phyloP scores from a whole-genome alignment of 2,329 filamentous ascomycete genomes.

The Calycina herbarum region DNA sequence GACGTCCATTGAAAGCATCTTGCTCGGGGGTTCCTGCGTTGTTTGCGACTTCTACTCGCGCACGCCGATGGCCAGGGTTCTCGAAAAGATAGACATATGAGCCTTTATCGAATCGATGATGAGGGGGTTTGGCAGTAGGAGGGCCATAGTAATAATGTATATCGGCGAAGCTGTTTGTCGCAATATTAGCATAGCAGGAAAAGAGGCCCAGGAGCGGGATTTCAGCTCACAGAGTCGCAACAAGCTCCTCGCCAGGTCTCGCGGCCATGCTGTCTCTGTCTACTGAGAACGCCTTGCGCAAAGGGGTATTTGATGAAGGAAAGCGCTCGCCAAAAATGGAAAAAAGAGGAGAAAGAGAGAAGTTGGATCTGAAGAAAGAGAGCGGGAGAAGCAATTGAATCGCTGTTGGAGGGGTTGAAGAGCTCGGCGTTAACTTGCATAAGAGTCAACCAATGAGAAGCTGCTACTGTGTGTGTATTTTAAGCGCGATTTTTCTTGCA shows the following conservation, averaged over 20 bases:
- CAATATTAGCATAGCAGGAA: slow-evolving; percentile 2
- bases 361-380: not conserved
- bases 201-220: not conserved
- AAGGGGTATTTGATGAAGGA: slow-evolving; percentile 2
- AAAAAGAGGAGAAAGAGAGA: slow-evolving; percentile 2
- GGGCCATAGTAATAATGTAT: slow-evolving; percentile 76
- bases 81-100: slow-evolving; percentile 82
- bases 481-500: slow-evolving; percentile 25
- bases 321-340: not conserved
- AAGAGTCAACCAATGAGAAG: slow-evolving; percentile 10
- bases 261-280: slow-evolving; percentile 44
- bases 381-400: not conserved
- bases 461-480: slow-evolving; percentile 22
- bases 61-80: slow-evolving; percentile 64
- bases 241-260: slow-evolving; percentile 50
- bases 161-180: slow-evolving; percentile 66
- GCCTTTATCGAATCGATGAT: slow-evolving; percentile 77
- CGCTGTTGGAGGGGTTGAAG: slow-evolving; percentile 12
- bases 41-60: slow-evolving; percentile 76
- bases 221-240: slow-evolving; percentile 50
- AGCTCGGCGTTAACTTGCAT: slow-evolving; percentile 18
- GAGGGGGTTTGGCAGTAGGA: slow-evolving; percentile 65
- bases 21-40: slow-evolving; percentile 72
- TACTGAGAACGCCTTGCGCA: not conserved
- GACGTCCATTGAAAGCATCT: slow-evolving; percentile 77